Evolutionary conservation across 768 basidiomycete species (phyloP).

Genomic region (Terana coerulea): DNA sequence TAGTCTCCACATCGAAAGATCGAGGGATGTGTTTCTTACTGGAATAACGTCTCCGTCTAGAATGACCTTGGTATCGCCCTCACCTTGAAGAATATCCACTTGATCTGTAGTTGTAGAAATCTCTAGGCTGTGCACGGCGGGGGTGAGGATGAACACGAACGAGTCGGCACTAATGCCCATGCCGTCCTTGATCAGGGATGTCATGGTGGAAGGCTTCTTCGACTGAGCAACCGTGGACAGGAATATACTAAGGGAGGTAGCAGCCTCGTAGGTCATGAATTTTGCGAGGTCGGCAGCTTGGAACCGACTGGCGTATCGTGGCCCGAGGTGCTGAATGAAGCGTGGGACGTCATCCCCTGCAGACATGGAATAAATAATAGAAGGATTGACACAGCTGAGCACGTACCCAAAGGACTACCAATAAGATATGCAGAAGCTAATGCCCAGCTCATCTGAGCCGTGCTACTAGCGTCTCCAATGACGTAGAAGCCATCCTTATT

Average conservation of each 20-base stretch:
- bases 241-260: constrained; percentile 80
- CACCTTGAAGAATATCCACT: constrained; percentile 4
- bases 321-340: constrained; percentile 78
- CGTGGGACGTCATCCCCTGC: constrained; percentile 68
- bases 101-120: constrained; percentile 5
- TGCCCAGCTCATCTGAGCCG: constrained; percentile 58
- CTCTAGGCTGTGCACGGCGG: constrained; percentile 23
- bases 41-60: constrained; percentile 53
- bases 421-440: constrained; percentile 64
- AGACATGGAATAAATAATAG: background rate
- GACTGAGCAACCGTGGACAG: constrained; percentile 41
- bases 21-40: constrained; percentile 60
- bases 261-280: constrained; percentile 82
- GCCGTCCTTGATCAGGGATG: constrained; percentile 29
- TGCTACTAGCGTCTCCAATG: constrained; percentile 50
- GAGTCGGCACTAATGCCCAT: constrained; percentile 37
- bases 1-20: constrained; percentile 75
- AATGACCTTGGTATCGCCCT: constrained; percentile 11
- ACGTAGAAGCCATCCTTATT: constrained; percentile 39
- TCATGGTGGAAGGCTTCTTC: constrained; percentile 29
- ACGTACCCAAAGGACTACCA: constrained; percentile 52
- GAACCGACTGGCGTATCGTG: constrained; percentile 72
- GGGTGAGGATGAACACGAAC: constrained; percentile 37
- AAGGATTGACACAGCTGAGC: background rate
- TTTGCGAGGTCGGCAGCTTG: constrained; percentile 66